phyloP scores from a whole-genome alignment of 768 basidiomycete genomes.

The Leucocoprinus birnbaumii region DNA sequence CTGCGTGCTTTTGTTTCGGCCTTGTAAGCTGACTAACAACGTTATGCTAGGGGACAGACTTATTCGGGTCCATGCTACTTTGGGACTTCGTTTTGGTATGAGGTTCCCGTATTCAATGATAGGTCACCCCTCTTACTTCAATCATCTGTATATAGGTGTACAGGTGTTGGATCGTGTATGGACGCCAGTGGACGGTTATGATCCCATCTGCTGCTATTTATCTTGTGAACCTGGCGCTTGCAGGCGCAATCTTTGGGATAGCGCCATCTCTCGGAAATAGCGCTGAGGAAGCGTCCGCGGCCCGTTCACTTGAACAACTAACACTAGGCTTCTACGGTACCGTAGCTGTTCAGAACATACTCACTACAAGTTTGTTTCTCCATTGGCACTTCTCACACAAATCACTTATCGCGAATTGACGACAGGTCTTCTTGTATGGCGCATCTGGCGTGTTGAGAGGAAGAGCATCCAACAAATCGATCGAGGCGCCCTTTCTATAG shows the following conservation, averaged over 20 bases:
- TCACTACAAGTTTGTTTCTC: not conserved
- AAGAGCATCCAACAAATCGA: not conserved
- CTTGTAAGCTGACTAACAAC: too few species aligned
- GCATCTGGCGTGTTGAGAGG: slow-evolving; percentile 5
- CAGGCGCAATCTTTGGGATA: not conserved
- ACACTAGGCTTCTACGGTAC: not conserved
- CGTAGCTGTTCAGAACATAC: slow-evolving; percentile 3
- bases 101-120: too few species aligned
- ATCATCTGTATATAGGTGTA: not conserved
- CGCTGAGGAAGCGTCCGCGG: not conserved
- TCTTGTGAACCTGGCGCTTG: not conserved
- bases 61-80: not conserved
- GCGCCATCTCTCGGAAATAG: not conserved
- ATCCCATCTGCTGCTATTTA: not conserved
- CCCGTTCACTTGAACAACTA: not conserved
- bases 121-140: too few species aligned
- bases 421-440: slow-evolving; percentile 3
- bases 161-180: slow-evolving; percentile 7
- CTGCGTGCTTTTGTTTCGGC: too few species aligned
- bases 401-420: not conserved
- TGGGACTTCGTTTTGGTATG: slow-evolving; percentile 7
- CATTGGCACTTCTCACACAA: not conserved
- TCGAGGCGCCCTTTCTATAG: not conserved
- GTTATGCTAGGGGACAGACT: too few species aligned
- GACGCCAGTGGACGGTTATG: not conserved